Evolutionary conservation across 2,329 filamentous ascomycete genomes (phyloP).

Genomic region (Diaporthe caulivora): DNA sequence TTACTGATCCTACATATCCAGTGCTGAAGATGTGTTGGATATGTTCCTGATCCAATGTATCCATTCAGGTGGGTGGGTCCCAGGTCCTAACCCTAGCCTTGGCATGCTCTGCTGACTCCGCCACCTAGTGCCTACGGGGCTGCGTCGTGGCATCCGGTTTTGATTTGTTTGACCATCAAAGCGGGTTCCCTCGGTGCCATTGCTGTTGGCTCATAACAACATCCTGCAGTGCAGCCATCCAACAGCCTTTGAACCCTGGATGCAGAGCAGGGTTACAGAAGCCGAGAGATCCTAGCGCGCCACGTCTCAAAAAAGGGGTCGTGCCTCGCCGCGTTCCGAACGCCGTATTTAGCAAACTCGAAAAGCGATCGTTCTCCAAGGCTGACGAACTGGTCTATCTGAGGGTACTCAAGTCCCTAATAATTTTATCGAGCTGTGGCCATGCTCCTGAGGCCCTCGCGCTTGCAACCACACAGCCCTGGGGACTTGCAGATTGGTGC

Average conservation of each 20-base stretch:
- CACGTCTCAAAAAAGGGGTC: neutral
- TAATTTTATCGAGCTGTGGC: fast-evolving
- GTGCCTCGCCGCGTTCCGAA: neutral
- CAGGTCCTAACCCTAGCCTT: too few relatives aligned
- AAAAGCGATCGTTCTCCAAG: neutral
- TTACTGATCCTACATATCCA: too few relatives aligned
- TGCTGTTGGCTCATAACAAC: too few relatives aligned
- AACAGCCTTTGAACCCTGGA: neutral
- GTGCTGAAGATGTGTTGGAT: too few relatives aligned
- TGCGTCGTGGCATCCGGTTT: too few relatives aligned
- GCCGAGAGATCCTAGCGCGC: neutral
- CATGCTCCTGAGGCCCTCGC: neutral
- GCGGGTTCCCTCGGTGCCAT: too few relatives aligned
- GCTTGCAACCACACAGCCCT: neutral
- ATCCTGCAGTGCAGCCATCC: too few relatives aligned
- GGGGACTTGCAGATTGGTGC: neutral
- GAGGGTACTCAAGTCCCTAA: neutral
- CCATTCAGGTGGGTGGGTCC: too few relatives aligned
- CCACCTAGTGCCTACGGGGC: too few relatives aligned
- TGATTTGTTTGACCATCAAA: too few relatives aligned
- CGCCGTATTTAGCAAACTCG: neutral
- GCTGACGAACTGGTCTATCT: neutral
- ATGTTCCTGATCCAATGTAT: too few relatives aligned
- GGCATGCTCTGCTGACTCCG: too few relatives aligned
- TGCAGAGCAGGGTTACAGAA: neutral